Evolutionary conservation across 352 stramenopile genomes (phyloP).

Genomic region (Phytophthora megakarya): DNA sequence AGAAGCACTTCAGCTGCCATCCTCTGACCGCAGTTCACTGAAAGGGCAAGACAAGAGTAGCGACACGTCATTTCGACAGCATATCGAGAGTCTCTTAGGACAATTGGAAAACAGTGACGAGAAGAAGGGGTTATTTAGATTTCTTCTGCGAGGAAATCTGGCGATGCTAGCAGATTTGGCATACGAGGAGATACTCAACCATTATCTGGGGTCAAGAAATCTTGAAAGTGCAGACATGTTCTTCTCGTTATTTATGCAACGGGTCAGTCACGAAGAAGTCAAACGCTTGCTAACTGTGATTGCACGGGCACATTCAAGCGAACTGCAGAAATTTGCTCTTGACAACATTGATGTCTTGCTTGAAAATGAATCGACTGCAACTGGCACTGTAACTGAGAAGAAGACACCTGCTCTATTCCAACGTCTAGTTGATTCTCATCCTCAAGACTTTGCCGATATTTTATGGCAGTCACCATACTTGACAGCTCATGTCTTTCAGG

Average conservation of each 20-base stretch:
- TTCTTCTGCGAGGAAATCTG: constrained; percentile 44
- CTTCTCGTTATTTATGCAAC: constrained; percentile 43
- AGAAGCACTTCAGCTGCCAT: constrained; percentile 5
- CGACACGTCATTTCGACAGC: constrained; percentile 26
- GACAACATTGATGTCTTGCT: constrained; percentile 60
- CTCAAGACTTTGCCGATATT: constrained; percentile 55
- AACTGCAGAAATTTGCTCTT: constrained; percentile 53
- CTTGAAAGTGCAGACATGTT: constrained; percentile 36
- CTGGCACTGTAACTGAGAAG: neutral
- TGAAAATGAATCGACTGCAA: constrained; percentile 17
- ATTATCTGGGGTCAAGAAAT: constrained; percentile 37
- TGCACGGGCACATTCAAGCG: constrained; percentile 29
- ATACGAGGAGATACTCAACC: constrained; percentile 40
- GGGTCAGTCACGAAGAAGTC: constrained; percentile 27
- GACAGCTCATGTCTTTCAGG: constrained; percentile 73
- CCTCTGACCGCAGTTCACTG: constrained; percentile 4
- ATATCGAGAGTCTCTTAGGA: constrained; percentile 37
- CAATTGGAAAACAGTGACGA: constrained; percentile 39
- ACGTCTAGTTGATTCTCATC: constrained; percentile 62
- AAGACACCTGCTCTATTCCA: constrained; percentile 47
- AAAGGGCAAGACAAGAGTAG: constrained; percentile 25
- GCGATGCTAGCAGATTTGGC: constrained; percentile 32
- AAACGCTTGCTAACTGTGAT: constrained; percentile 41
- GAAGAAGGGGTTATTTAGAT: constrained; percentile 44
- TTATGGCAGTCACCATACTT: constrained; percentile 68